Conservation (phyloP, 1,284 basidiomycete species). For the Cutaneotrichosporon sp. region DNA sequence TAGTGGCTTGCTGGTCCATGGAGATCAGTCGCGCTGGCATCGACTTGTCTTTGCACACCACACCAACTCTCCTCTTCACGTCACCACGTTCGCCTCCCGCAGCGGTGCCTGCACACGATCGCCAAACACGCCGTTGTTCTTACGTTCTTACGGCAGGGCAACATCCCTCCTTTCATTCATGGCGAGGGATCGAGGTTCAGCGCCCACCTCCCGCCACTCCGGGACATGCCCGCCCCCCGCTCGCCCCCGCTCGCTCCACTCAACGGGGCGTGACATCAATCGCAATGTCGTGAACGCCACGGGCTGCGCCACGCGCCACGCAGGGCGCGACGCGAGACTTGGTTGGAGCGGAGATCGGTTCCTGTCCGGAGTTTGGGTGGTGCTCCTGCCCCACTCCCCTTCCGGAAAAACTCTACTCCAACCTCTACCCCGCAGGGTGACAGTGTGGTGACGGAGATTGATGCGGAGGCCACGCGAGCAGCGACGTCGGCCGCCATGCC, state of each 20-base stretch:
- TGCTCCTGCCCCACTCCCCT: too few relatives aligned
- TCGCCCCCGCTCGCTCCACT: not conserved
- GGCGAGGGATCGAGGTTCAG: not conserved
- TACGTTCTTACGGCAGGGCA: not conserved
- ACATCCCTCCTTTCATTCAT: not conserved
- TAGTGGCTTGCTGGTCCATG: not conserved
- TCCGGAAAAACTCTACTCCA: too few relatives aligned
- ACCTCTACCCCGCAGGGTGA: too few relatives aligned
- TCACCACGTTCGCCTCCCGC: not conserved
- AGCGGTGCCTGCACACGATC: not conserved
- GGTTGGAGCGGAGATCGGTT: not conserved
- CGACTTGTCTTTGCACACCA: too few relatives aligned
- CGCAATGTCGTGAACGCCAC: not conserved
- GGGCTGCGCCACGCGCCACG: not conserved
- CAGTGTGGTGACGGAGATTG: too few relatives aligned
- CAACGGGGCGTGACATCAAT: not conserved
- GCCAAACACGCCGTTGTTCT: not conserved
- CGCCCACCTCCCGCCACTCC: not conserved
- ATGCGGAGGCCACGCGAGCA: not conserved
- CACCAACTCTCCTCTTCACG: too few relatives aligned
- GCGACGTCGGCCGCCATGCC: too few relatives aligned
- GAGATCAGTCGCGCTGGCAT: not conserved
- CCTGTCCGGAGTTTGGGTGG: not conserved
- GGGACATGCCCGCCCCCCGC: too few relatives aligned
- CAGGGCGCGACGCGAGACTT: not conserved